Evolutionary conservation across 306 rosid genomes (phyloP).

Genomic region (Quercus bicolor): DNA sequence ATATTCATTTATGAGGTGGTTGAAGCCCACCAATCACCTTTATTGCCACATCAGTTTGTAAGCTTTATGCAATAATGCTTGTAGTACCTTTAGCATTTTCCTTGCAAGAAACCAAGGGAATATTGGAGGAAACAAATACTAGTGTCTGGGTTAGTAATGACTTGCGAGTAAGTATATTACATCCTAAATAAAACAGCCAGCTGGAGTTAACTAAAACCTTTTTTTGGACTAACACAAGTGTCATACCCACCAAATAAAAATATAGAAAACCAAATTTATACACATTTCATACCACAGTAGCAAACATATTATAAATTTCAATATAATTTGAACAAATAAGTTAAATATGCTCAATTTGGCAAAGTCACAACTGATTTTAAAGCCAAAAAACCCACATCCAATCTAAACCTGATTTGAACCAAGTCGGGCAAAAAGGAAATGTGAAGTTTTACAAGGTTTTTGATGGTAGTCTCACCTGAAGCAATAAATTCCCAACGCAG

Average conservation of each 20-base stretch:
- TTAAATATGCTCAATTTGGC: neutral
- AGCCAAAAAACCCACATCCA: neutral
- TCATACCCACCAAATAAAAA: neutral
- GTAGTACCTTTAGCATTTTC: too few relatives aligned
- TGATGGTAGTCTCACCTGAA: conserved; percentile 59
- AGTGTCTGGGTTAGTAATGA: neutral
- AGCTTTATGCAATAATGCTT: too few relatives aligned
- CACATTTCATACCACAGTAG: neutral
- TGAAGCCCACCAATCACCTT: too few relatives aligned
- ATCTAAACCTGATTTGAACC: conserved; percentile 1
- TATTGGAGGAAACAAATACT: neutral
- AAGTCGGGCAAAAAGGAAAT: neutral
- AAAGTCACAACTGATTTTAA: neutral
- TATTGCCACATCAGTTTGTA: too few relatives aligned
- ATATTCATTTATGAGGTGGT: too few relatives aligned
- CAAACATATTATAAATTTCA: neutral
- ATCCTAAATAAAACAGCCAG: neutral
- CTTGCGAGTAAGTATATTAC: neutral
- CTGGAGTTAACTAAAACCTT: neutral
- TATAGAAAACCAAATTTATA: neutral
- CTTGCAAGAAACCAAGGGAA: neutral
- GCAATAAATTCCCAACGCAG: conserved; percentile 86
- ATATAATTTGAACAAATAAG: neutral
- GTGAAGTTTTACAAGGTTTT: neutral
- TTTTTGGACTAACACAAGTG: neutral